These are phyloP conservation scores for Ormosia semicastrata DNA, from an alignment of 306 rosid genomes.

Conservation along the genomic window DNA sequence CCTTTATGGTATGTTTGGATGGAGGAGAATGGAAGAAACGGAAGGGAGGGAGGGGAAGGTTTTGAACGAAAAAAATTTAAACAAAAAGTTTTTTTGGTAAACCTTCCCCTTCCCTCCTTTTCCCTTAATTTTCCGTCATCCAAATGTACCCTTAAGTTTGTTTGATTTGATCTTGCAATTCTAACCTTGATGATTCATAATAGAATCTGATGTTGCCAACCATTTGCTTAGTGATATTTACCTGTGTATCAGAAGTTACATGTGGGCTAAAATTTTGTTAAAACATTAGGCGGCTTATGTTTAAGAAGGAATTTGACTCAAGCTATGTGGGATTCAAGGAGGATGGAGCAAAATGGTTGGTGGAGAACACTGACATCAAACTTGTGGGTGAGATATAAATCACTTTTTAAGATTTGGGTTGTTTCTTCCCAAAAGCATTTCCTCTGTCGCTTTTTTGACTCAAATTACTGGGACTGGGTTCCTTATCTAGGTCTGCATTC, in stretches of 20 bases:
- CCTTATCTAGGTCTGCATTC: not conserved
- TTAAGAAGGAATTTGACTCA: slow-evolving; percentile 68
- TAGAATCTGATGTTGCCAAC: not conserved
- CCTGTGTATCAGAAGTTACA: slow-evolving; percentile 9
- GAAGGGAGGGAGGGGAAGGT: not conserved
- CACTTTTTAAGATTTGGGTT: not conserved
- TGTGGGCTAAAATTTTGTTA: slow-evolving; percentile 25
- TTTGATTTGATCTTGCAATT: slow-evolving; percentile 13
- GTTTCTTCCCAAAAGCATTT: slow-evolving; percentile 2
- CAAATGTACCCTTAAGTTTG: not conserved
- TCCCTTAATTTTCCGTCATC: not conserved
- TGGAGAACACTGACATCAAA: slow-evolving; percentile 84
- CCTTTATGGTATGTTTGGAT: not conserved
- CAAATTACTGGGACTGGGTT: not conserved
- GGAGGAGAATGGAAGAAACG: not conserved
- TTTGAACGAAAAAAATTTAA: not conserved
- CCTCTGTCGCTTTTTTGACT: not conserved
- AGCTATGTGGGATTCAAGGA: slow-evolving; percentile 79
- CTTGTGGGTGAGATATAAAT: slow-evolving; percentile 68
- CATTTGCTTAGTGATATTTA: slow-evolving; percentile 3
- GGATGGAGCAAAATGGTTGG: slow-evolving; percentile 94
- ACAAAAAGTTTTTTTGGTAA: not conserved
- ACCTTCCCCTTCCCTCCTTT: not conserved
- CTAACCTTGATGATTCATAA: slow-evolving; percentile 7
- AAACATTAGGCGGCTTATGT: slow-evolving; percentile 77